Evolutionary conservation across 1,284 basidiomycete genomes (phyloP).

Genomic region (Apiotrichum brassicae): DNA sequence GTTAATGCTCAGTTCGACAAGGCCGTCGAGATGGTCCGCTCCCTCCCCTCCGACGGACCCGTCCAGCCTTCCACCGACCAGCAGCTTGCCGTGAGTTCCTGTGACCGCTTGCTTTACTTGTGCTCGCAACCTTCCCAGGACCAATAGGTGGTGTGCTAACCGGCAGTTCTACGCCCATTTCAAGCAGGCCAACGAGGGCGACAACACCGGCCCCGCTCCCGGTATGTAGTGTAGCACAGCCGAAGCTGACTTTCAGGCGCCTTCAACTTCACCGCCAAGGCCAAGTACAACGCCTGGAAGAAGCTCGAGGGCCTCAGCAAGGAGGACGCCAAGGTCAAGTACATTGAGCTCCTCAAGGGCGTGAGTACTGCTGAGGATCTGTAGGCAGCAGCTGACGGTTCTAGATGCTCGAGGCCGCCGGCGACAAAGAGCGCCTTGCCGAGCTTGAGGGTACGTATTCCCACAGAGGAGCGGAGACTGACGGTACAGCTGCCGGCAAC

Average conservation of each 20-base stretch:
- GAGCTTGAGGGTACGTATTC: constrained; percentile 53
- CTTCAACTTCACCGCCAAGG: constrained; percentile 47
- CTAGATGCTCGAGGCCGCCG: constrained; percentile 56
- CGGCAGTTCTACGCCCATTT: constrained; percentile 81
- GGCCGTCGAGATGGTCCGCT: constrained; percentile 60
- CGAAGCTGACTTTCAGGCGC: constrained; percentile 14
- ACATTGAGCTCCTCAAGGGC: constrained; percentile 65
- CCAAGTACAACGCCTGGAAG: constrained; percentile 72
- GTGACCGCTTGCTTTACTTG: too few species aligned
- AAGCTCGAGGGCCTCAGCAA: constrained; percentile 62
- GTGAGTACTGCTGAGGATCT: constrained; percentile 49
- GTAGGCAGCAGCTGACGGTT: neutral
- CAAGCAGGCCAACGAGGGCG: constrained; percentile 80
- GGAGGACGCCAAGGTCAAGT: constrained; percentile 64
- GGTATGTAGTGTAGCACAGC: constrained; percentile 21
- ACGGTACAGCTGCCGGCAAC: neutral
- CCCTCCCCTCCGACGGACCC: constrained; percentile 72
- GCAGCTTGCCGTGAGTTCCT: constrained; percentile 59
- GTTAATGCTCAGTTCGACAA: constrained; percentile 53
- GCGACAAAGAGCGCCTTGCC: constrained; percentile 54
- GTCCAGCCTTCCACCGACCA: constrained; percentile 69
- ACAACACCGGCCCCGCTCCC: constrained; percentile 39
- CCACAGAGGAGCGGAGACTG: neutral
- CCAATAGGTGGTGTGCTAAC: too few species aligned
- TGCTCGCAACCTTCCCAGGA: too few species aligned